Conservation (phyloP, 75 land plant species). For the Pinus albicaulis region DNA sequence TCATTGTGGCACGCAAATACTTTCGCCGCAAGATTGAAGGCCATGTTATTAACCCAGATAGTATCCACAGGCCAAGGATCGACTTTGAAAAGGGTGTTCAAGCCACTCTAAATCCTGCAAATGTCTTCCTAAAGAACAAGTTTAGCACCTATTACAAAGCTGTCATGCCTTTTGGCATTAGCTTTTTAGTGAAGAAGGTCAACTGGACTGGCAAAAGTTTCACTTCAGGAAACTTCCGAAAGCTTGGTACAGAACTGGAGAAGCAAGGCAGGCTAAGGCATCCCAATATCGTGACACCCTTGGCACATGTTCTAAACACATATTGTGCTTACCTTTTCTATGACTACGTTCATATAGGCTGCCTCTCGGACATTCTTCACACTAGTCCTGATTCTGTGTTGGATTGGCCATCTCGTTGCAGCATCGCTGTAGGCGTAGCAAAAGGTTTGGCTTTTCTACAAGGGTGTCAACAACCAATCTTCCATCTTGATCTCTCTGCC, state of each 20-base stretch:
- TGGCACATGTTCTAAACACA: constrained; percentile 49
- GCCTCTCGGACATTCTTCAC: constrained; percentile 63
- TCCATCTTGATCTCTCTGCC: constrained; percentile 69
- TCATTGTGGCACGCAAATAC: background rate
- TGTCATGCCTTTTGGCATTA: constrained; percentile 55
- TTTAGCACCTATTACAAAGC: constrained; percentile 66
- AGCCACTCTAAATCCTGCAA: constrained; percentile 27
- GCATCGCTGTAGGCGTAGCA: constrained; percentile 58
- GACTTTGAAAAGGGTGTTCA: constrained; percentile 50
- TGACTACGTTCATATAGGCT: constrained; percentile 54
- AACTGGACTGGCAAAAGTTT: constrained; percentile 38
- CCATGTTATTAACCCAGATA: constrained; percentile 24
- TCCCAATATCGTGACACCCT: constrained; percentile 59
- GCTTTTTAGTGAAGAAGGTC: constrained; percentile 56
- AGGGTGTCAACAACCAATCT: constrained; percentile 38
- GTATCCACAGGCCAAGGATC: constrained; percentile 33
- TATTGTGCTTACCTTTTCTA: constrained; percentile 59
- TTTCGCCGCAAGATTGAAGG: background rate
- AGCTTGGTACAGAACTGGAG: constrained; percentile 41
- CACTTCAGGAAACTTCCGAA: constrained; percentile 30
- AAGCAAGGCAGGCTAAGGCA: constrained; percentile 44
- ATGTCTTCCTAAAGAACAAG: constrained; percentile 39
- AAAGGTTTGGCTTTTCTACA: constrained; percentile 78
- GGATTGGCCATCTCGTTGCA: constrained; percentile 70
- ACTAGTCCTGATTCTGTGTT: constrained; percentile 20